Evolutionary conservation across 108 stramenopile species (phyloP).

Genomic region (Skeletonema costatum): DNA sequence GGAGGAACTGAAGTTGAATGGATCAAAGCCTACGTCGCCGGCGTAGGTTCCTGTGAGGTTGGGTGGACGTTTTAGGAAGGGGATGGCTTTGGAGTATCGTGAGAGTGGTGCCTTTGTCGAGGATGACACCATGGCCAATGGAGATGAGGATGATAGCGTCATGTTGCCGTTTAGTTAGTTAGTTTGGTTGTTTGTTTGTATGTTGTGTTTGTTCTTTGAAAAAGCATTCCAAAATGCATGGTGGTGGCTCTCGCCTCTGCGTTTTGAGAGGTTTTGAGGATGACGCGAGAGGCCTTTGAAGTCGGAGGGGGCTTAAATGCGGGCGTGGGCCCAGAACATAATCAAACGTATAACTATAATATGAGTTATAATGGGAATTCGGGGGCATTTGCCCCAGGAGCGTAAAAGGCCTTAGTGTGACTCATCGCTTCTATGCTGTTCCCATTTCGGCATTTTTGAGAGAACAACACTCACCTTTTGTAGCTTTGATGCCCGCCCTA

Average conservation of each 20-base stretch:
- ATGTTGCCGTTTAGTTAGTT: not conserved
- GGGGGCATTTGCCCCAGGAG: no score
- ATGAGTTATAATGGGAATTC: no score
- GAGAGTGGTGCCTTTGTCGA: not conserved
- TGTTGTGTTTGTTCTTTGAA: not conserved
- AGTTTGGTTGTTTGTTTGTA: not conserved
- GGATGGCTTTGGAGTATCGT: slow-evolving; percentile 60
- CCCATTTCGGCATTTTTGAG: no score
- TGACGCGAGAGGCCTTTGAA: no score
- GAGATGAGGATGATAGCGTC: not conserved
- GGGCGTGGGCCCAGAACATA: not conserved
- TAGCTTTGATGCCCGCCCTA: no score
- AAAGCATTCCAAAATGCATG: not conserved
- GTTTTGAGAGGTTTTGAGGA: no score
- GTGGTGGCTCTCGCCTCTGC: no score
- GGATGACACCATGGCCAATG: not conserved
- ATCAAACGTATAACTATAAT: no score
- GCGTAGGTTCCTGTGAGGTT: slow-evolving; percentile 55
- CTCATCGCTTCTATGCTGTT: no score
- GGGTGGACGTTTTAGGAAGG: slow-evolving; percentile 64
- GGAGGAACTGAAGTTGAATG: slow-evolving; percentile 66
- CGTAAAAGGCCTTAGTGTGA: no score
- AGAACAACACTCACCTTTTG: no score
- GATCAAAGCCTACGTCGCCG: slow-evolving; percentile 92
- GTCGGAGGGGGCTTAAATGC: no score